A percentile compares a stretch with the other conserved stretches of the same genome.
phyloP scores from a whole-genome alignment of 495 filamentous ascomycete species.

The Chaetomidium leptoderma region DNA sequence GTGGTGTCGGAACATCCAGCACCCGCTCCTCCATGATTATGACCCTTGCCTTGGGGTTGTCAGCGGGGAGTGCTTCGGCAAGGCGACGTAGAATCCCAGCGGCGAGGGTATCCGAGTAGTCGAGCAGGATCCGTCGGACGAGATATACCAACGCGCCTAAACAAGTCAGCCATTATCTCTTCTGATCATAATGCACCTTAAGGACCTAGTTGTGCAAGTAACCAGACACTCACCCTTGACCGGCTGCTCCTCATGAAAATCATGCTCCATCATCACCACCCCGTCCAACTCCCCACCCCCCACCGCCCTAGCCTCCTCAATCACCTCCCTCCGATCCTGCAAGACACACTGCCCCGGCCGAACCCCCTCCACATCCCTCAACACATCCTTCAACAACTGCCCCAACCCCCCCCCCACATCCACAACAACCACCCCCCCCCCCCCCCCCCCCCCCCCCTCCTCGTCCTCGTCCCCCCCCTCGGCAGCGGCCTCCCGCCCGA shows the following conservation, averaged over 20 bases:
- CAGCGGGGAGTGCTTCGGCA: constrained; percentile 36
- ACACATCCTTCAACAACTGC: constrained; percentile 40
- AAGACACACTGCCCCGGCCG: constrained; percentile 37
- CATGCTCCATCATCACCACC: constrained; percentile 36
- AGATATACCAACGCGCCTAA: constrained; percentile 48
- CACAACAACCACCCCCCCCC: constrained; percentile 32
- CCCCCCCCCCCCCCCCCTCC: constrained; percentile 22
- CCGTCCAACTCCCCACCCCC: constrained; percentile 21
- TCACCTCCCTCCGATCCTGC: constrained; percentile 44
- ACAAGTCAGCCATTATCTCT: background rate
- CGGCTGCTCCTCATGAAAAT: constrained; percentile 43
- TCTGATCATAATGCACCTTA: too few relatives aligned
- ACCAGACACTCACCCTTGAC: constrained; percentile 29
- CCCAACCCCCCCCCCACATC: constrained; percentile 50
- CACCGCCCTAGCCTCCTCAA: constrained; percentile 26
- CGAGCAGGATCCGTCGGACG: constrained; percentile 49
- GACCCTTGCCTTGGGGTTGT: constrained; percentile 24
- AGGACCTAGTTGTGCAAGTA: too few relatives aligned
- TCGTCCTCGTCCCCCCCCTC: background rate
- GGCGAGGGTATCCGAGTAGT: constrained; percentile 44
- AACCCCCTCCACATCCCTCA: constrained; percentile 29
- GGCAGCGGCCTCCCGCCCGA: constrained; percentile 20
- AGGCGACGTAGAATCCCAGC: constrained; percentile 38
- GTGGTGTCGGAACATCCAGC: constrained; percentile 19
- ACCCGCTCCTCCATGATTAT: constrained; percentile 31